These are phyloP conservation scores for Seminavis robusta DNA, from an alignment of 108 stramenopile genomes.

Conservation along the genomic window DNA sequence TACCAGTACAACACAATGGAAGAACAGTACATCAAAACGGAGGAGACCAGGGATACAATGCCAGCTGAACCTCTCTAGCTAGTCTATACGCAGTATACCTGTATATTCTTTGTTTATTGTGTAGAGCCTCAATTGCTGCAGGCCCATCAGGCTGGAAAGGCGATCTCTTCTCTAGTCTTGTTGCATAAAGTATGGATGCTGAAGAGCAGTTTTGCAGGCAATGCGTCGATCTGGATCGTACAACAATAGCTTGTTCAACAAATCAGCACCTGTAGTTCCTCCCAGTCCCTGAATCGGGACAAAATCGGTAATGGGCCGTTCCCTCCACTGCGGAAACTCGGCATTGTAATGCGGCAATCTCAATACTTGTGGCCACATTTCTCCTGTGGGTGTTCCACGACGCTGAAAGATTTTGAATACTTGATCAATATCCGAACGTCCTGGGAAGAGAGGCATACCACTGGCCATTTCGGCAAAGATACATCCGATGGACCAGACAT, in stretches of 20 bases:
- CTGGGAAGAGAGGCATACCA: constrained; percentile 85
- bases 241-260: constrained; percentile 72
- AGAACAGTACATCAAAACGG: no score
- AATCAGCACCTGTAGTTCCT: constrained; percentile 61
- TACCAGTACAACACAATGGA: no score
- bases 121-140: no score
- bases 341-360: constrained; percentile 89
- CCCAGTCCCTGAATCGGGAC: constrained; percentile 65
- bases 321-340: constrained; percentile 87
- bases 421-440: constrained; percentile 84
- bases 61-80: no score
- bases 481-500: constrained; percentile 96
- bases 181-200: constrained; percentile 79
- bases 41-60: no score
- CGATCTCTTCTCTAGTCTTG: no score
- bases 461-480: constrained; percentile 97
- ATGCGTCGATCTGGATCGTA: constrained; percentile 87
- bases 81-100: no score
- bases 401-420: constrained; percentile 88
- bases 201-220: constrained; percentile 78
- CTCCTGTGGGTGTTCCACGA: constrained; percentile 88
- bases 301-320: constrained; percentile 80
- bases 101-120: no score
- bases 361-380: constrained; percentile 84
- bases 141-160: no score